Percentiles rank a stretch among this genome's conserved stretches.
Evolutionary conservation across 352 stramenopile species (phyloP).

Genomic region (Vaucheria bursata): DNA sequence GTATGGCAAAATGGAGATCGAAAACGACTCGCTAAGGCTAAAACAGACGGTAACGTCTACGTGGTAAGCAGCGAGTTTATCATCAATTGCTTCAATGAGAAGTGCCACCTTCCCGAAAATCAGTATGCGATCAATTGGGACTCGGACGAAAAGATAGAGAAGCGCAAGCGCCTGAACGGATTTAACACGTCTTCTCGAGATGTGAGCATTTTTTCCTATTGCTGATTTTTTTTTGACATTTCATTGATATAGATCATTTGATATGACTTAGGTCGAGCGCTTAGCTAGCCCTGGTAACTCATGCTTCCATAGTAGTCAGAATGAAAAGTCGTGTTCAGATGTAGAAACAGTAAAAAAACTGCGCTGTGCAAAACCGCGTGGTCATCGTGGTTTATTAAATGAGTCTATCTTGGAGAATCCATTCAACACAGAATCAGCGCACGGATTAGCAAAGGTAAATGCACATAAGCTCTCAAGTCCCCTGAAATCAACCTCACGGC

Average conservation of each 20-base stretch:
- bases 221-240: neutral
- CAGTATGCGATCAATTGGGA: neutral
- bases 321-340: too few species aligned
- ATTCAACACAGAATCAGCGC: too few species aligned
- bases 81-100: neutral
- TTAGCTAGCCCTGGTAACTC: neutral
- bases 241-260: neutral
- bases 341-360: too few species aligned
- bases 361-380: too few species aligned
- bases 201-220: neutral
- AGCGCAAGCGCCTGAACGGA: too few species aligned
- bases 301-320: neutral
- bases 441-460: too few species aligned
- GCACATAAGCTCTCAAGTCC: too few species aligned
- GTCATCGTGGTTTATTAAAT: too few species aligned
- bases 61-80: neutral
- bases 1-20: neutral
- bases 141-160: neutral
- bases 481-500: too few species aligned
- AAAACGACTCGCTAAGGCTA: neutral
- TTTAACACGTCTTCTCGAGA: neutral
- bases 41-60: neutral
- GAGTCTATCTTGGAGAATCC: too few species aligned
- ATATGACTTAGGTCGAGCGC: neutral
- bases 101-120: neutral